Percentiles rank a stretch among this genome's conserved stretches.
Evolutionary conservation across 805 yeast species (phyloP).

Genomic region (Monosporozyma servazzii): DNA sequence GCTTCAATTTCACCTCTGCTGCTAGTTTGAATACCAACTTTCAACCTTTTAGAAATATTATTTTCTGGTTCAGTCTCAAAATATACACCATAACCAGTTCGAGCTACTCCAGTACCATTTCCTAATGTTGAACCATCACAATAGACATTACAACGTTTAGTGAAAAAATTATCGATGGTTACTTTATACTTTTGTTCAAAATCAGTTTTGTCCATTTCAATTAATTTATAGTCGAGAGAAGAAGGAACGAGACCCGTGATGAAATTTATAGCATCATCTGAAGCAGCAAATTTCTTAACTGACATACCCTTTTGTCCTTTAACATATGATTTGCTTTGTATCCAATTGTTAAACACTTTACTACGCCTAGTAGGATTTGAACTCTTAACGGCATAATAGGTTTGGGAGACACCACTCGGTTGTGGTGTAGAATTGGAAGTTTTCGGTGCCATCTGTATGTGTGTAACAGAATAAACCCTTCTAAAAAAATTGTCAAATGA

Average conservation of each 20-base stretch:
- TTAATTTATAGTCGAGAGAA: constrained; percentile 13
- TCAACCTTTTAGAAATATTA: constrained; percentile 47
- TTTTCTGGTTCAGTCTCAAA: constrained; percentile 44
- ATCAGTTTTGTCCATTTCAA: constrained; percentile 9
- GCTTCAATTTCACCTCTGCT: constrained; percentile 77
- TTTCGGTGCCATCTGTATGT: not conserved
- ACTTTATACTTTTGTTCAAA: constrained; percentile 10
- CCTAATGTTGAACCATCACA: constrained; percentile 73
- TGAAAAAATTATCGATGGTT: not conserved
- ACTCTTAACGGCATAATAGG: constrained; percentile 31
- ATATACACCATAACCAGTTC: constrained; percentile 65
- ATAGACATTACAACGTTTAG: constrained; percentile 33
- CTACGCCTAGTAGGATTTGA: constrained; percentile 19
- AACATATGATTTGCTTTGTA: constrained; percentile 25
- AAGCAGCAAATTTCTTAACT: constrained; percentile 35
- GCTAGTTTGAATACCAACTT: constrained; percentile 51
- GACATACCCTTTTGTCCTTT: constrained; percentile 32
- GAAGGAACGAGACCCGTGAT: constrained; percentile 12
- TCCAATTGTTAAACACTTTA: constrained; percentile 27
- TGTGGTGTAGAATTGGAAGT: not conserved
- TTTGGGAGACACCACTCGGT: not conserved
- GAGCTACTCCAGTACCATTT: constrained; percentile 38
- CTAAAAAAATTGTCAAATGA: not conserved
- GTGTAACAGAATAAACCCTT: not conserved
- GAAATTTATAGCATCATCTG: constrained; percentile 30